phyloP scores from a whole-genome alignment of 2,329 filamentous ascomycete genomes.

The Botrytis medusae region DNA sequence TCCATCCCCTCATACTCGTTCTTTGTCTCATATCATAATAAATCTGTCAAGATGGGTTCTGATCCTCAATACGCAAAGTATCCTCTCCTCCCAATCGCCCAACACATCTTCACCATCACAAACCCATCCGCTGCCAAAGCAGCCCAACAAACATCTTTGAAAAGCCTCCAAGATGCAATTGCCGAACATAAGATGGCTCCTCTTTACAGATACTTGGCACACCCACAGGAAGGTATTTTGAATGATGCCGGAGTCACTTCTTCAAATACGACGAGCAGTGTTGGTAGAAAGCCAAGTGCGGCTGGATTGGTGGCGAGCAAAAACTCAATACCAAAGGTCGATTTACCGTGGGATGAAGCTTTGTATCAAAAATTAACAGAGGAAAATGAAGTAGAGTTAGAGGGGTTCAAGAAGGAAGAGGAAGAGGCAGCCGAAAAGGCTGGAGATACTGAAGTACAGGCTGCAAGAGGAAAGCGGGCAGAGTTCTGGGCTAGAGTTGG shows the following conservation, averaged over 20 bases:
- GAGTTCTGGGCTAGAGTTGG: slow-evolving; percentile 95
- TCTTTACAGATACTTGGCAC: slow-evolving; percentile 80
- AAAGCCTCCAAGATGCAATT: slow-evolving; percentile 79
- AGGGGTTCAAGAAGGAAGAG: slow-evolving; percentile 77
- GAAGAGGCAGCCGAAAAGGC: slow-evolving; percentile 95
- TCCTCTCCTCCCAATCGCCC: slow-evolving; percentile 76
- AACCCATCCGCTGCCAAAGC: slow-evolving; percentile 69
- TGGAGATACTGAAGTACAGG: slow-evolving; percentile 91
- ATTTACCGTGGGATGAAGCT: slow-evolving; percentile 86
- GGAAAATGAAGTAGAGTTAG: slow-evolving; percentile 76
- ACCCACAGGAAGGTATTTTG: slow-evolving; percentile 66
- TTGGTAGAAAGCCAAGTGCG: slow-evolving; percentile 66
- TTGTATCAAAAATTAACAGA: slow-evolving; percentile 76
- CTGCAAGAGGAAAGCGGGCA: slow-evolving; percentile 88
- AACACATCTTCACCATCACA: slow-evolving; percentile 84
- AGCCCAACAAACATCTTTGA: slow-evolving; percentile 68
- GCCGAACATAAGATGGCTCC: slow-evolving; percentile 82
- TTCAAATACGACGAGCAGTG: slow-evolving; percentile 48
- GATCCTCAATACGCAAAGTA: slow-evolving; percentile 86
- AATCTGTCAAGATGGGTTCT: slow-evolving; percentile 59
- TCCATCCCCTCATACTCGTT: neutral
- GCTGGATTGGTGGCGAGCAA: slow-evolving; percentile 75
- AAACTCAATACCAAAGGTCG: slow-evolving; percentile 61
- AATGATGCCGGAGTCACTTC: slow-evolving; percentile 51
- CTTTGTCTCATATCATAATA: neutral